Percentiles rank a stretch among this genome's conserved stretches.
Evolutionary conservation across 176 grass and related monocot species (phyloP).

Genomic region (Aegilops bicornis): DNA sequence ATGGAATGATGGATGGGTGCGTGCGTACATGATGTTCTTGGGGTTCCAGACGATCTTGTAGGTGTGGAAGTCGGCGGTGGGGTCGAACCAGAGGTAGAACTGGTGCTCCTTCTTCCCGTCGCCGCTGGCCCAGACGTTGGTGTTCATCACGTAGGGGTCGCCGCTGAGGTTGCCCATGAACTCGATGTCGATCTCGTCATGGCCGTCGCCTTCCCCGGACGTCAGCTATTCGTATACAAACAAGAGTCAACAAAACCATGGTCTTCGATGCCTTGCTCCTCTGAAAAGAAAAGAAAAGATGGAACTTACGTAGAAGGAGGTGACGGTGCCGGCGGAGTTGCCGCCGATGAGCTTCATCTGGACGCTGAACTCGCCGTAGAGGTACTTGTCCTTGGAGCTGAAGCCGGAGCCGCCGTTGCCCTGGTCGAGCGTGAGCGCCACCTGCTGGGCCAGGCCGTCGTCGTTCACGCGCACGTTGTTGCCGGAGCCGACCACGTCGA

Average conservation of each 20-base stretch:
- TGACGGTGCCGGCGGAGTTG: conserved; percentile 51
- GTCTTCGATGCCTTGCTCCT: no score
- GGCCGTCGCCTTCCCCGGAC: conserved; percentile 26
- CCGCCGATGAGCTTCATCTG: conserved; percentile 50
- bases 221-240: not conserved
- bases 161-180: conserved; percentile 38
- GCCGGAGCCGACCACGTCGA: conserved; percentile 21
- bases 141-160: conserved; percentile 30
- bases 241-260: not conserved
- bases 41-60: conserved; percentile 55
- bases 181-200: conserved; percentile 62
- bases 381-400: conserved; percentile 39
- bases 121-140: conserved; percentile 51
- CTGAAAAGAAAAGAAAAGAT: not conserved
- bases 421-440: conserved; percentile 9
- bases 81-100: conserved; percentile 61
- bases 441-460: conserved; percentile 24
- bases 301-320: conserved; percentile 39
- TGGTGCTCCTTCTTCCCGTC: conserved; percentile 56
- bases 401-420: conserved; percentile 19
- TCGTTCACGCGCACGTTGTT: conserved; percentile 12
- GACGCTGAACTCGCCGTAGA: conserved; percentile 51
- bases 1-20: not conserved
- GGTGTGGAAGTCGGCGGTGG: conserved; percentile 33
- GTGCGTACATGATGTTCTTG: conserved; percentile 22